phyloP scores from a whole-genome alignment of 192 early-diverging fungal species.

The Phycomyces nitens region DNA sequence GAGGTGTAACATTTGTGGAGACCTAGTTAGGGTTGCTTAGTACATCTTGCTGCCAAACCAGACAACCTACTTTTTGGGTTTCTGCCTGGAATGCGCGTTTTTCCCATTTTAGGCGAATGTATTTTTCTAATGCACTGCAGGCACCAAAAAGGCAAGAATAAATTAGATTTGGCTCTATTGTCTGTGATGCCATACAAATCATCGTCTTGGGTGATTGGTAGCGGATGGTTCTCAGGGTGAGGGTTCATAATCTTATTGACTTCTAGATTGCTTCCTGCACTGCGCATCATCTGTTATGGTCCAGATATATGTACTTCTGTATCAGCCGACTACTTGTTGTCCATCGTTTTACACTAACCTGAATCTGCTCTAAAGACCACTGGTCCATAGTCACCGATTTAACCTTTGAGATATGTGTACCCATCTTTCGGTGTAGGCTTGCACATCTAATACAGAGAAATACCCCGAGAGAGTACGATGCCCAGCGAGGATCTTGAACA shows the following conservation, averaged over 20 bases:
- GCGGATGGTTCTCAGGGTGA: slow-evolving; percentile 59
- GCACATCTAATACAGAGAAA: slow-evolving; percentile 94
- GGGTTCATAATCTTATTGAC: slow-evolving; percentile 72
- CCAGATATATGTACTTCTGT: background rate
- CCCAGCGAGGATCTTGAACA: slow-evolving; percentile 77
- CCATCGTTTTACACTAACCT: slow-evolving; percentile 41
- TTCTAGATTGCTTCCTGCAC: slow-evolving; percentile 58
- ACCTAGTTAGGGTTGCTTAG: too few species aligned
- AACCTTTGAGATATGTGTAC: slow-evolving; percentile 89
- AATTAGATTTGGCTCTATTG: background rate
- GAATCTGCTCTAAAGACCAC: slow-evolving; percentile 85
- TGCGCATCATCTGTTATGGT: slow-evolving; percentile 44
- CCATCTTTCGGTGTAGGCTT: slow-evolving; percentile 76
- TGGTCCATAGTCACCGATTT: slow-evolving; percentile 87
- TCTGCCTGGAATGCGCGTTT: slow-evolving; percentile 38
- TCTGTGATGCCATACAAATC: slow-evolving; percentile 36
- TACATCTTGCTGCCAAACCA: too few species aligned
- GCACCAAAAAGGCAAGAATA: background rate
- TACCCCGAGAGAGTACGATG: slow-evolving; percentile 86
- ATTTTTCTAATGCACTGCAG: slow-evolving; percentile 76
- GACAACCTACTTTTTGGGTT: background rate
- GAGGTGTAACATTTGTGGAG: too few species aligned
- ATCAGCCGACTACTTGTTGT: background rate
- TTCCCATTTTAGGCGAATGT: slow-evolving; percentile 93
- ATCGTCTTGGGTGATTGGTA: slow-evolving; percentile 58